Evolutionary conservation across 1,284 basidiomycete genomes (phyloP).

Genomic region (Austroboletus novae-zelandiae): DNA sequence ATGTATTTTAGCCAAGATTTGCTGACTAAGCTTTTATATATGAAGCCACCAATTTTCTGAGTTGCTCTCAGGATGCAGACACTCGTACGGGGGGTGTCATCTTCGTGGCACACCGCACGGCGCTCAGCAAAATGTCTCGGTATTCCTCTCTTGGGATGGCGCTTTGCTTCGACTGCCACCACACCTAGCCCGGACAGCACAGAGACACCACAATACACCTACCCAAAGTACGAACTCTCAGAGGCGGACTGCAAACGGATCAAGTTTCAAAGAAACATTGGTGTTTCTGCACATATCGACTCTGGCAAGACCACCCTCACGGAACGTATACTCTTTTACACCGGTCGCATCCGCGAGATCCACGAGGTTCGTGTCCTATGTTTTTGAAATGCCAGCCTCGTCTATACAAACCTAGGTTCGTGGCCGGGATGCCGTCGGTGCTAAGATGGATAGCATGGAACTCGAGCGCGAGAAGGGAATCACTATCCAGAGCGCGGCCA

Average conservation of each 20-base stretch:
- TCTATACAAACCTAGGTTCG: constrained; percentile 54
- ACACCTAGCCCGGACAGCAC: constrained; percentile 6
- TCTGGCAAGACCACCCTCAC: constrained; percentile 99
- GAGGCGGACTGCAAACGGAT: constrained; percentile 58
- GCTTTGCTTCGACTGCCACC: constrained; percentile 31
- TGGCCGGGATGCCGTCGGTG: constrained; percentile 93
- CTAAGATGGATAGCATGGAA: constrained; percentile 99
- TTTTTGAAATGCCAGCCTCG: background rate
- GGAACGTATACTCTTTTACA: constrained; percentile 97
- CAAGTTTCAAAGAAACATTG: constrained; percentile 75
- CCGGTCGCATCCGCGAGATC: constrained; percentile 93
- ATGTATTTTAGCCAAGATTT: background rate
- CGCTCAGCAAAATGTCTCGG: background rate
- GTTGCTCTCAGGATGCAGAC: constrained; percentile 24
- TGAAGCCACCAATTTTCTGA: no score
- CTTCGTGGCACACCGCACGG: constrained; percentile 25
- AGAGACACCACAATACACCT: constrained; percentile 17
- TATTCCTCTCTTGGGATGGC: constrained; percentile 8
- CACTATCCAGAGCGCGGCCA: constrained; percentile 98
- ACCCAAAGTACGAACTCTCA: constrained; percentile 47
- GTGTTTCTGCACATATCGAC: constrained; percentile 91
- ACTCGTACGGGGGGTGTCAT: constrained; percentile 22
- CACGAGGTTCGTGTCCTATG: constrained; percentile 75
- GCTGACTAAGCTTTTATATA: background rate
- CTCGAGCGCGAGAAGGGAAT: constrained; percentile 99